phyloP scores from a whole-genome alignment of 257 asterid species.

The Voacanga thouarsii region DNA sequence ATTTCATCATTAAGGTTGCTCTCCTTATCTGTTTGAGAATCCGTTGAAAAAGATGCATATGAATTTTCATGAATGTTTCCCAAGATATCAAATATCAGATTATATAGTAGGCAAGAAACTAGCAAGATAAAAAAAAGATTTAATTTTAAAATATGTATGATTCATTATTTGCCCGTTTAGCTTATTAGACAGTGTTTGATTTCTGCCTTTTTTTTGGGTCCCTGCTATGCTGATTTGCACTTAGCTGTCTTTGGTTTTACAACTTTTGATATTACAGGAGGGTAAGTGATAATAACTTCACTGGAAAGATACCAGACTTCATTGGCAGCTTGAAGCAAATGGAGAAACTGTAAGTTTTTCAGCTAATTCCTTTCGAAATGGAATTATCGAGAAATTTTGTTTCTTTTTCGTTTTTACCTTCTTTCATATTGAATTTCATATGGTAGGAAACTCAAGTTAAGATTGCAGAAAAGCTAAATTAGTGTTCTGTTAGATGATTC shows the following conservation, averaged over 20 bases:
- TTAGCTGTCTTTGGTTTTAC: not conserved
- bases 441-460: not conserved
- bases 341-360: constrained; percentile 68
- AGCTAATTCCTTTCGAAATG: not conserved
- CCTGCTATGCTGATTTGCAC: not conserved
- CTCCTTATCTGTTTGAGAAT: not conserved
- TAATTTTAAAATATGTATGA: not conserved
- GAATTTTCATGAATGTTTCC: not conserved
- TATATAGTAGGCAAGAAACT: not conserved
- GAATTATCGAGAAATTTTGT: not conserved
- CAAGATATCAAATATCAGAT: not conserved
- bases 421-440: no score
- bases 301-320: constrained; percentile 78
- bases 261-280: constrained; percentile 40
- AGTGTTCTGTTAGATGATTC: not conserved
- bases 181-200: not conserved
- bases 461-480: not conserved
- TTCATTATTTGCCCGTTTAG: not conserved
- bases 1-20: not conserved
- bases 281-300: constrained; percentile 85
- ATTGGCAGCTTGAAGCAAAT: constrained; percentile 73
- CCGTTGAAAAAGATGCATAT: not conserved
- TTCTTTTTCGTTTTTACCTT: not conserved
- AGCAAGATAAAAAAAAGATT: not conserved
- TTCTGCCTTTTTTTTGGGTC: no score